Conservation (phyloP, 306 rosid genomes). For the Ceratonia siliqua region DNA sequence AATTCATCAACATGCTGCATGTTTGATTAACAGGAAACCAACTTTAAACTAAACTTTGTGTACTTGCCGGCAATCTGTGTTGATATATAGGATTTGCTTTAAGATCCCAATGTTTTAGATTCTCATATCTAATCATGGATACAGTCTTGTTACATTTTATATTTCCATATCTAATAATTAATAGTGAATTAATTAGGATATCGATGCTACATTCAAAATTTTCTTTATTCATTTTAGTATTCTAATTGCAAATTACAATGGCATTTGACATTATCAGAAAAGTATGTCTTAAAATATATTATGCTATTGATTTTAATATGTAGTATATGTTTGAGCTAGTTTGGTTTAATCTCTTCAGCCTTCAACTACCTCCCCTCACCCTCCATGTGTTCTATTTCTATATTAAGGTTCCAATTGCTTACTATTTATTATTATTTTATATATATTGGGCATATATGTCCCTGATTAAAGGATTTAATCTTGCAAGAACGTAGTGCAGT, state of each 20-base stretch:
- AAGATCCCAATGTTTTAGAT: conserved; percentile 44
- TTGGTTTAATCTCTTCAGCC: too few relatives aligned
- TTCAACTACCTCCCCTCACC: background rate
- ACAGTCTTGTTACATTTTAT: conserved; percentile 36
- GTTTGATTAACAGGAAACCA: conserved; percentile 47
- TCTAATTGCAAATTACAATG: too few relatives aligned
- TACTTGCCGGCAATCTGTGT: conserved; percentile 50
- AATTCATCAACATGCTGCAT: conserved; percentile 27
- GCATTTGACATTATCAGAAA: too few relatives aligned
- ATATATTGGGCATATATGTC: background rate
- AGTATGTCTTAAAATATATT: too few relatives aligned
- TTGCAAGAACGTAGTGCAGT: background rate
- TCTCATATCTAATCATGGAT: conserved; percentile 37
- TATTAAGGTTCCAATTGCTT: background rate
- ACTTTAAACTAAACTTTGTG: conserved; percentile 30
- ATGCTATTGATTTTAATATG: background rate
- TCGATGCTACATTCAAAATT: too few relatives aligned
- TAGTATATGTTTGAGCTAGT: too few relatives aligned
- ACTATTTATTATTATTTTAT: background rate
- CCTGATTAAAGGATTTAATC: background rate
- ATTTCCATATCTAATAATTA: conserved; percentile 44
- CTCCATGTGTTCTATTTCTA: background rate
- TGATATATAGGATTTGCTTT: conserved; percentile 38
- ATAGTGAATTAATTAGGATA: too few relatives aligned
- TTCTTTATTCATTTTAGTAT: too few relatives aligned